A percentile compares a stretch with the other conserved stretches of the same genome.
These are phyloP conservation scores for Astrocystis sublimbata DNA, from an alignment of 495 filamentous ascomycete species.

Conservation along the genomic window DNA sequence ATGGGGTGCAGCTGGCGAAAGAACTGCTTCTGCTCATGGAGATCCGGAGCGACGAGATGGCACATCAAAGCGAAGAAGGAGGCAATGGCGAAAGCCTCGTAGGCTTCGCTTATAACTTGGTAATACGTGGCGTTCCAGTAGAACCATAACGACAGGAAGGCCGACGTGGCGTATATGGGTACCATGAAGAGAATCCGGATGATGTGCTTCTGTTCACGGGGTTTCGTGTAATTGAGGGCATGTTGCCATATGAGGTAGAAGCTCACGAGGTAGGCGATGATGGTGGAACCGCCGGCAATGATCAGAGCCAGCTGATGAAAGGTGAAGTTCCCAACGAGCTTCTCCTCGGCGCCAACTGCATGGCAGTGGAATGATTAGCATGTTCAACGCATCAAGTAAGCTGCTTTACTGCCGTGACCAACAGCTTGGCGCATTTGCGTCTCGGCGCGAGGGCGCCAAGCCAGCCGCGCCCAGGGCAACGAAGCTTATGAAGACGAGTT, in stretches of 20 bases:
- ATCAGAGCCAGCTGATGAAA: conserved; percentile 58
- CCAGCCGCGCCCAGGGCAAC: conserved; percentile 12
- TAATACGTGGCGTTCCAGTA: conserved; percentile 84
- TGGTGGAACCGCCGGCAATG: conserved; percentile 54
- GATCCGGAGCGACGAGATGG: conserved; percentile 74
- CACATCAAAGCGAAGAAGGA: conserved; percentile 90
- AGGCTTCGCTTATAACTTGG: conserved; percentile 78
- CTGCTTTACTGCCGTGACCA: conserved; percentile 14
- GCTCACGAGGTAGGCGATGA: conserved; percentile 57
- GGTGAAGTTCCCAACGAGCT: conserved; percentile 48
- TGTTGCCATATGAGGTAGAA: conserved; percentile 72
- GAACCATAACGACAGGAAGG: conserved; percentile 74
- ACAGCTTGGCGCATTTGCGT: conserved; percentile 27
- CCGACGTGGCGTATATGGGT: conserved; percentile 77
- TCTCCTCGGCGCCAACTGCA: conserved; percentile 39
- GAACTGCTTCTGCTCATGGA: conserved; percentile 86
- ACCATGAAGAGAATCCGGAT: conserved; percentile 93
- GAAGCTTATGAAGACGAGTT: no score
- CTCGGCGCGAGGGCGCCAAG: conserved; percentile 29
- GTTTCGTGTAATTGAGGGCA: conserved; percentile 80
- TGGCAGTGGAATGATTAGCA: conserved; percentile 27
- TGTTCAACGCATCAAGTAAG: not conserved
- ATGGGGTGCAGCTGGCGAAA: conserved; percentile 67
- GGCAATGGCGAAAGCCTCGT: conserved; percentile 89
- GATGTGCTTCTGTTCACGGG: conserved; percentile 82